Percentiles rank a stretch among this genome's conserved stretches.
Conservation (phyloP, 805 yeast genomes). For the Yamadazyma kitorensis region DNA sequence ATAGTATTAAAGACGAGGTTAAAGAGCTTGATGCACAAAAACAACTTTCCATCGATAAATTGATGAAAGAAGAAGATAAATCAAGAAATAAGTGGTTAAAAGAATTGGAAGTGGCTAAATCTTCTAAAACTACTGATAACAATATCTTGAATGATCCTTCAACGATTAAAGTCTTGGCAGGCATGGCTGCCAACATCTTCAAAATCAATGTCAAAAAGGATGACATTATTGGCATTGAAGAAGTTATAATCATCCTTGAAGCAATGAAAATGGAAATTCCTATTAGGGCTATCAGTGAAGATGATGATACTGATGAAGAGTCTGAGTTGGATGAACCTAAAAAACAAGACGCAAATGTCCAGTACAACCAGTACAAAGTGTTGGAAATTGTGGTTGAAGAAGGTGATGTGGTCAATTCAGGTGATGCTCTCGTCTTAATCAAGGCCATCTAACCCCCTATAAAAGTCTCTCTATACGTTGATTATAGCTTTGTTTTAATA, state of each 20-base stretch:
- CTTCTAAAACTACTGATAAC: slow-evolving; percentile 12
- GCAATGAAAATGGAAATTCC: slow-evolving; percentile 38
- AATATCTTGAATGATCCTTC: slow-evolving; percentile 19
- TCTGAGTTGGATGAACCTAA: slow-evolving; percentile 9
- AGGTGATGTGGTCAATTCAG: slow-evolving; percentile 30
- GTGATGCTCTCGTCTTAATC: slow-evolving; percentile 16
- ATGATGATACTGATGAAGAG: slow-evolving; percentile 14
- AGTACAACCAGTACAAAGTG: slow-evolving; percentile 19
- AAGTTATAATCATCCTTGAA: slow-evolving; percentile 24
- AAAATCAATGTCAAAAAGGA: slow-evolving; percentile 23
- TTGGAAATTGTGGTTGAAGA: slow-evolving; percentile 25
- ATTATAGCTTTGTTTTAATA: background rate
- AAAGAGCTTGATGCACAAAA: slow-evolving; percentile 12
- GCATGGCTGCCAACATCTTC: slow-evolving; percentile 32
- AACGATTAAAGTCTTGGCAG: slow-evolving; percentile 17
- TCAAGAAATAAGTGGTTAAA: slow-evolving; percentile 18
- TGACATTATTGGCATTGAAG: slow-evolving; percentile 16
- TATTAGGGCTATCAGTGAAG: slow-evolving; percentile 17
- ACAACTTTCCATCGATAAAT: slow-evolving; percentile 12
- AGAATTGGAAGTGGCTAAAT: slow-evolving; percentile 21
- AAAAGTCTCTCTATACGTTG: background rate
- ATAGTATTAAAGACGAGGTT: slow-evolving; percentile 22
- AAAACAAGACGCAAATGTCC: background rate
- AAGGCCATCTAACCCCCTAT: slow-evolving; percentile 5
- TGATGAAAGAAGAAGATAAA: slow-evolving; percentile 17